A percentile compares a stretch with the other conserved stretches of the same genome.
phyloP scores from a whole-genome alignment of 768 basidiomycete genomes.

The Daedaleopsis nitida region DNA sequence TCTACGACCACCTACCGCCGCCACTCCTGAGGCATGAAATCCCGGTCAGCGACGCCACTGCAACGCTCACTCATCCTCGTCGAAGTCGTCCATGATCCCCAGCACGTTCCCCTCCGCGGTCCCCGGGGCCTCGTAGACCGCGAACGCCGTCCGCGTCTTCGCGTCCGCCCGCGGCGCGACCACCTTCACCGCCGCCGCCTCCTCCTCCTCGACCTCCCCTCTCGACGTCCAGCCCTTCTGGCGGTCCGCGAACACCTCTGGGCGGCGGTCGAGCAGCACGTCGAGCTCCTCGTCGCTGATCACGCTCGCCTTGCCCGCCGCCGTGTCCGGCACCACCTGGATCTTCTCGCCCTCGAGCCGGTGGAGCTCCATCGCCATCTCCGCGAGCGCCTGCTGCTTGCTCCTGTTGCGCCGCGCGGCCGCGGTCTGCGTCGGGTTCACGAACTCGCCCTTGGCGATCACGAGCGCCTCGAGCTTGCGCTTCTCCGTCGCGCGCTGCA shows the following conservation, averaged over 20 bases:
- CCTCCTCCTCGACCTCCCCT: slow-evolving; percentile 26
- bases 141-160: slow-evolving; percentile 58
- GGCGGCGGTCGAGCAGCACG: slow-evolving; percentile 76
- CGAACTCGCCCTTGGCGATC: slow-evolving; percentile 94
- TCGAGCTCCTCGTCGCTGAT: slow-evolving; percentile 83
- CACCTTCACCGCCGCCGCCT: slow-evolving; percentile 16
- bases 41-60: too few relatives aligned
- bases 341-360: slow-evolving; percentile 88
- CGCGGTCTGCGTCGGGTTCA: slow-evolving; percentile 51
- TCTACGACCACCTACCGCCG: too few relatives aligned
- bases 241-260: slow-evolving; percentile 70
- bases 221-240: slow-evolving; percentile 73
- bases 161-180: slow-evolving; percentile 15
- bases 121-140: slow-evolving; percentile 70
- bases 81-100: slow-evolving; percentile 59
- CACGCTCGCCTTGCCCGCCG: slow-evolving; percentile 67
- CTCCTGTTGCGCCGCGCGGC: slow-evolving; percentile 50
- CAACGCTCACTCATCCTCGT: slow-evolving; percentile 2
- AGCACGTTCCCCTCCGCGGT: slow-evolving; percentile 69
- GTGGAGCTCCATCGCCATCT: slow-evolving; percentile 78
- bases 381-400: slow-evolving; percentile 69
- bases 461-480: slow-evolving; percentile 92
- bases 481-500: slow-evolving; percentile 86
- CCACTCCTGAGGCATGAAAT: too few relatives aligned
- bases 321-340: slow-evolving; percentile 76